Percentiles rank a stretch among this genome's conserved stretches.
Evolutionary conservation across 768 basidiomycete genomes (phyloP).

Genomic region (Psilocybe sp.): DNA sequence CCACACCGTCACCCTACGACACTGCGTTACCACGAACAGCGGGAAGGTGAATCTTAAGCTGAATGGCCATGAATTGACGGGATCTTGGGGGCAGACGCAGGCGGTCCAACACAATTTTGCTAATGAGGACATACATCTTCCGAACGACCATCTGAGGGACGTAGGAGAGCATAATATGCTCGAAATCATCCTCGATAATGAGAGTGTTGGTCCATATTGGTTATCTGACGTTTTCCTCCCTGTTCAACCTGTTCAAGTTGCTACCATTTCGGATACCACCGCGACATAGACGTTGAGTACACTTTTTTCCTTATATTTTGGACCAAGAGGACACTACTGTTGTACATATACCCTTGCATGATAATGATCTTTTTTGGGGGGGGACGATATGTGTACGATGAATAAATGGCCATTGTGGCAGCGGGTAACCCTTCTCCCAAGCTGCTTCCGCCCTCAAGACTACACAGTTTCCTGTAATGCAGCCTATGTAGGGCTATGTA

Average conservation of each 20-base stretch:
- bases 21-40: constrained; percentile 3
- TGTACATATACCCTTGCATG: no score
- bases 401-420: no score
- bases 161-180: background rate
- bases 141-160: background rate
- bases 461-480: no score
- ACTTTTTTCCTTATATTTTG: no score
- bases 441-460: no score
- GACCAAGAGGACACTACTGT: no score
- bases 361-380: no score
- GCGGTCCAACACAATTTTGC: background rate
- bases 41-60: constrained; percentile 1
- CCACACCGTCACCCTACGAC: constrained; percentile 1
- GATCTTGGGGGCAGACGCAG: constrained; percentile 1
- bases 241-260: background rate
- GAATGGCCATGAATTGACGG: background rate
- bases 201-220: constrained; percentile 2
- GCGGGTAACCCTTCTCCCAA: no score
- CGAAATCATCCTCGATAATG: background rate
- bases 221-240: constrained; percentile 3
- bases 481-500: no score
- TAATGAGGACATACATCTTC: constrained; percentile 4
- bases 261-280: no score
- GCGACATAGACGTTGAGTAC: no score
- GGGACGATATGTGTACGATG: no score